Conservation (phyloP, 768 basidiomycete genomes). For the Rhizopogon salebrosus region DNA sequence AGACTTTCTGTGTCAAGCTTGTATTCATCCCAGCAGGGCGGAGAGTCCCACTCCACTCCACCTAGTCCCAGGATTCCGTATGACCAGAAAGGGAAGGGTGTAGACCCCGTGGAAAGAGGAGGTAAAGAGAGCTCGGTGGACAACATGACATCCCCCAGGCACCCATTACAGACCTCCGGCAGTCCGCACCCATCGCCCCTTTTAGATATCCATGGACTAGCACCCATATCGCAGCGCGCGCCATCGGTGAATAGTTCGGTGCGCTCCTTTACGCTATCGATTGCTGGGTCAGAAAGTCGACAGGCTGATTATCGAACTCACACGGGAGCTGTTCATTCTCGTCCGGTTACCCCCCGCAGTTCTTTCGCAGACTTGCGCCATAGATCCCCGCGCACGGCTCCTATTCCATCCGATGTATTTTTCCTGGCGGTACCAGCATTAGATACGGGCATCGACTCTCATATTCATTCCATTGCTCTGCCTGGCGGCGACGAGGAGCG, state of each 20-base stretch:
- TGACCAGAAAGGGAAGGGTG: no score
- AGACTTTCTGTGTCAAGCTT: background rate
- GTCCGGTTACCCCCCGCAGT: background rate
- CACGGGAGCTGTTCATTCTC: background rate
- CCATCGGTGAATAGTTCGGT: background rate
- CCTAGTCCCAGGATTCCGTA: no score
- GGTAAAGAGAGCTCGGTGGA: background rate
- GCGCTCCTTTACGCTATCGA: background rate
- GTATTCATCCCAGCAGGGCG: background rate
- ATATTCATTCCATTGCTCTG: background rate
- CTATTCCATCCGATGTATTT: no score
- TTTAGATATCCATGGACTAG: background rate
- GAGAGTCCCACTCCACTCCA: no score
- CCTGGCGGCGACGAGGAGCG: constrained; percentile 1
- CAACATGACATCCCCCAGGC: background rate
- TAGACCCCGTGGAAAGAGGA: no score
- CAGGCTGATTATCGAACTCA: background rate
- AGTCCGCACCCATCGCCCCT: background rate
- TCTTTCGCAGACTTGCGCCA: background rate
- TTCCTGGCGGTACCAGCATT: no score
- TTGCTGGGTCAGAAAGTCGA: background rate
- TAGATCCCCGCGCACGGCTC: no score
- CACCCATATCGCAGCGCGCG: background rate
- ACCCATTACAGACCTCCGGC: background rate
- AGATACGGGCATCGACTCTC: no score